phyloP scores from a whole-genome alignment of 2,329 filamentous ascomycete species.

The Ambrosiella xylebori region DNA sequence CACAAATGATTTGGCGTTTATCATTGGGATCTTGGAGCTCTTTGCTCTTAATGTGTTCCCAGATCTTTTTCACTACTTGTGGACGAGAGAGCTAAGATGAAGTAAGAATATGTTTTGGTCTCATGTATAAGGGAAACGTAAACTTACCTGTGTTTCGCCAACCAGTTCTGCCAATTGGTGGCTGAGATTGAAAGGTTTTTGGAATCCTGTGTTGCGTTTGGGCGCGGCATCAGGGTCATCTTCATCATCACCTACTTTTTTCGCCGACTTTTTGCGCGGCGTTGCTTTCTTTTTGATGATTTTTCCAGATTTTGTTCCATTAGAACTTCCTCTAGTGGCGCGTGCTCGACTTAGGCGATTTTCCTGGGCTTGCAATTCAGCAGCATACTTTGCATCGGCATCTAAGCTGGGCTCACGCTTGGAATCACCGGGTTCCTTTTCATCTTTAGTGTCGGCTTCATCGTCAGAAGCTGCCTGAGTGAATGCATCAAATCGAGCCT shows the following conservation, averaged over 20 bases:
- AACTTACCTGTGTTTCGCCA: conserved; percentile 44
- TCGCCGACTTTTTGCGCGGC: conserved; percentile 59
- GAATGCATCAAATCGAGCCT: conserved; percentile 56
- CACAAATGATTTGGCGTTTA: conserved; percentile 83
- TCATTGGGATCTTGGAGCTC: conserved; percentile 81
- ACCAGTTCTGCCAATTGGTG: conserved; percentile 50
- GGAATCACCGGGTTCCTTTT: conserved; percentile 16
- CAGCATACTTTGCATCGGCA: conserved; percentile 73
- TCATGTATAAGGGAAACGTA: neutral
- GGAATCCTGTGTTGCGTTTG: conserved; percentile 83
- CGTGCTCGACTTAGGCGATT: conserved; percentile 51
- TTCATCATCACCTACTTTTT: conserved; percentile 36
- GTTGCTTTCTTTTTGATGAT: conserved; percentile 50
- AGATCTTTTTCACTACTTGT: conserved; percentile 90
- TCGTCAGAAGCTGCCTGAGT: conserved; percentile 28
- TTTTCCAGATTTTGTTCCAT: conserved; percentile 38
- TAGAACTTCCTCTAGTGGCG: conserved; percentile 59
- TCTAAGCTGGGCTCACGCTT: conserved; percentile 27
- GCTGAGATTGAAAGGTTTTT: conserved; percentile 68
- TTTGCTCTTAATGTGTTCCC: conserved; percentile 82
- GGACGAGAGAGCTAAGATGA: conserved; percentile 61
- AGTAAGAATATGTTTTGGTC: neutral
- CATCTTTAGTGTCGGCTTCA: conserved; percentile 1
- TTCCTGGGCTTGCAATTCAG: conserved; percentile 80
- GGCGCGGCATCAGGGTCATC: conserved; percentile 42